Conservation (phyloP, 1,284 basidiomycete genomes). For the Calocybe gambosa region DNA sequence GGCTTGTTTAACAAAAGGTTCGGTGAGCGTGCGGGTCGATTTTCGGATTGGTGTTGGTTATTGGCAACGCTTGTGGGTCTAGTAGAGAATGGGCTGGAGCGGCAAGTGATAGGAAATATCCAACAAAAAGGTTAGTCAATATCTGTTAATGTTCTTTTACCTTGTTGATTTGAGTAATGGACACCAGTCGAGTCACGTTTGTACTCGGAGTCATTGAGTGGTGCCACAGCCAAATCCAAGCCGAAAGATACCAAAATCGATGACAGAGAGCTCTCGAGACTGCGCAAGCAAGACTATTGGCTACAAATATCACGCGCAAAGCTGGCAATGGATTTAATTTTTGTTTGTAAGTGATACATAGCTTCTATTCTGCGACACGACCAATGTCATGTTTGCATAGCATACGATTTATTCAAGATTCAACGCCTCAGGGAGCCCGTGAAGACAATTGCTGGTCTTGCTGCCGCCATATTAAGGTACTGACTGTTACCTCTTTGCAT, state of each 20-base stretch:
- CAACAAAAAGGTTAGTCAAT: slow-evolving; percentile 45
- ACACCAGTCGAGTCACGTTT: slow-evolving; percentile 59
- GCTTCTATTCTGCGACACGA: too few species aligned
- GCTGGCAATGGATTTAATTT: slow-evolving; percentile 74
- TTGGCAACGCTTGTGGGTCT: slow-evolving; percentile 67
- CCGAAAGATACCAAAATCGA: slow-evolving; percentile 54
- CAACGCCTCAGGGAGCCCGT: slow-evolving; percentile 54
- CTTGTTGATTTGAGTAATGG: slow-evolving; percentile 10
- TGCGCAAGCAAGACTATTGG: slow-evolving; percentile 71
- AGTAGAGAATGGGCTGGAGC: slow-evolving; percentile 74
- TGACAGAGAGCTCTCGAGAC: slow-evolving; percentile 61
- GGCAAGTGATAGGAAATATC: slow-evolving; percentile 56
- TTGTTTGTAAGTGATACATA: slow-evolving; percentile 70
- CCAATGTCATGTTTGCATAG: slow-evolving; percentile 18
- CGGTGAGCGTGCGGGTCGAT: slow-evolving; percentile 61
- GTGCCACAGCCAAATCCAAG: slow-evolving; percentile 64
- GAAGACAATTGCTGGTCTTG: slow-evolving; percentile 61
- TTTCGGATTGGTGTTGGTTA: slow-evolving; percentile 82
- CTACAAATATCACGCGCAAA: slow-evolving; percentile 62
- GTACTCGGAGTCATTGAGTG: slow-evolving; percentile 67
- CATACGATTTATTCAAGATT: slow-evolving; percentile 44
- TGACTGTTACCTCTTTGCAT: slow-evolving; percentile 8
- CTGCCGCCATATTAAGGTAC: slow-evolving; percentile 67
- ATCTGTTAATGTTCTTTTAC: slow-evolving; percentile 8
- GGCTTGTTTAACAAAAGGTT: slow-evolving; percentile 58